A percentile compares a stretch with the other conserved stretches of the same genome.
Conservation (phyloP, 805 yeast species). For the Saccharomycopsis babjevae region DNA sequence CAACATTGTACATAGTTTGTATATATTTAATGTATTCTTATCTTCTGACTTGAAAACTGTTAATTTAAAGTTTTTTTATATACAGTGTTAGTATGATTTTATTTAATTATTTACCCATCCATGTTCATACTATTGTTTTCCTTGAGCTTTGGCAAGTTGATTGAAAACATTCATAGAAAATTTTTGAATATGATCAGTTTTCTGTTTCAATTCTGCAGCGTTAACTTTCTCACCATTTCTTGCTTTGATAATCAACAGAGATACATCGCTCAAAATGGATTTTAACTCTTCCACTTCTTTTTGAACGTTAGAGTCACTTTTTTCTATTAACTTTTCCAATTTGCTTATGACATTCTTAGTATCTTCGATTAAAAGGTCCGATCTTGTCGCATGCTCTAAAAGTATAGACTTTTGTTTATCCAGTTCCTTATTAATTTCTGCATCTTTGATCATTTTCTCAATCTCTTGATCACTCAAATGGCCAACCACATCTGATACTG, state of each 20-base stretch:
- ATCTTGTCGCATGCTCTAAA: slow-evolving; percentile 65
- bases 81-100: background rate
- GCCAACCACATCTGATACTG: slow-evolving; percentile 62
- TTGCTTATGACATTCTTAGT: slow-evolving; percentile 79
- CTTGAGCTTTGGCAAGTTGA: slow-evolving; percentile 29
- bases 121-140: background rate
- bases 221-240: slow-evolving; percentile 35
- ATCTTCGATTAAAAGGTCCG: slow-evolving; percentile 73
- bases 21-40: too few relatives aligned
- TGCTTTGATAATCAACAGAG: slow-evolving; percentile 1
- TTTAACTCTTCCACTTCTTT: slow-evolving; percentile 33
- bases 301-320: slow-evolving; percentile 55
- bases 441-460: slow-evolving; percentile 51
- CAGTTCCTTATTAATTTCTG: slow-evolving; percentile 47
- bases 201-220: slow-evolving; percentile 52
- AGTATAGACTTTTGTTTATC: slow-evolving; percentile 53
- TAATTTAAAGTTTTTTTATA: too few relatives aligned
- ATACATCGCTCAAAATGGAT: slow-evolving; percentile 3
- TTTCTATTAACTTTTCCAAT: slow-evolving; percentile 48
- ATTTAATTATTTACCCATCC: background rate
- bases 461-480: slow-evolving; percentile 58
- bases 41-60: too few relatives aligned
- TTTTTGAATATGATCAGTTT: slow-evolving; percentile 67
- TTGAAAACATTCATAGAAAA: slow-evolving; percentile 69
- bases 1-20: too few relatives aligned